Base-by-base conservation (phyloP, 306 rosid genomes). In the Lathyrus tuberosus region DNA sequence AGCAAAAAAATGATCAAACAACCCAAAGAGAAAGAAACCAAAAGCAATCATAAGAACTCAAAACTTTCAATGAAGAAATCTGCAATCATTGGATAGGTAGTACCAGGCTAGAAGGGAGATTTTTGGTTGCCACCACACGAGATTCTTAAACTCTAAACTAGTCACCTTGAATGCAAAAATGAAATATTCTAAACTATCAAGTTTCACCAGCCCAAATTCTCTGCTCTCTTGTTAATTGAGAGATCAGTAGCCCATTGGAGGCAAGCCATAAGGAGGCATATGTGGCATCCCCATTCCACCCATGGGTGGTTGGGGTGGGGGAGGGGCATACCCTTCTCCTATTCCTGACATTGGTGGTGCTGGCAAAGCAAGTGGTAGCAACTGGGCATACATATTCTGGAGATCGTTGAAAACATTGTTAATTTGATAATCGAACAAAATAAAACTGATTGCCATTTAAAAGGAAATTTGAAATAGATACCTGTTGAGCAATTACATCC, bases 371-470 rank as follows among this genome's bases (percentile, higher is more conserved):
- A 80, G 96, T 37, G 97, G 98, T 75, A 92, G 79, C 85, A 92
- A 82, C 77, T 92, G 98, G 66, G 98, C 96, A 68, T 92, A 89
- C 98, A 92, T 89, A 83, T 92, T 92, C 98, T 92, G 96, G 73
- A 83, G 51, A 77, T 37, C 76, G 81, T 56, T 43, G 71, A 69
- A 70, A 56, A 79, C 46, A 58, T 35, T 64, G 79, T 73, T 62
- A 47, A 41, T 31, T 48, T 33, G 56, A 41, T 11, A 56, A n/a
- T 57, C 69, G 77, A 64, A 31, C 11, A 70, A 60, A 15, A 46
- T 40, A 62, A 41, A 64, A 47, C 5, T 5, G 37, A 68, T 52
- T 58, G 58, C 24, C 47, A 12, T n/a, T 8, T 2, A 13, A 62
- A 62, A 38, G 48, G 54, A 66, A 48, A 33, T 67, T 68, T 18